Evolutionary conservation across 2,329 filamentous ascomycete genomes (phyloP).

Genomic region (Fusarium odoratissimum): DNA sequence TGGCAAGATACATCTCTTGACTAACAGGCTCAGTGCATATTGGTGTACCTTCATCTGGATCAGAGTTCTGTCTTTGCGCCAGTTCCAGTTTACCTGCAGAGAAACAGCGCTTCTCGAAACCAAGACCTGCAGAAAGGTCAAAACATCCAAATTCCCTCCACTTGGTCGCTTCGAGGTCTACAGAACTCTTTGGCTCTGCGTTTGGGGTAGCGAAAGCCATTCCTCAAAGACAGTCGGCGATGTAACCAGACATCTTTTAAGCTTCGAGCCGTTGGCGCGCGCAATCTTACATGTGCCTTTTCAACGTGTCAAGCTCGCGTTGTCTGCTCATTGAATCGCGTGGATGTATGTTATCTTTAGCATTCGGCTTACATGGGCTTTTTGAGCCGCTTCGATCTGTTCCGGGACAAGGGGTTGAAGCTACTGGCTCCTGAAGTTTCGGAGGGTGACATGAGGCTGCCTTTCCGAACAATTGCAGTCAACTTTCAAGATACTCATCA

Average conservation of each 20-base stretch:
- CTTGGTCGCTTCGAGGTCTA: conserved; percentile 24
- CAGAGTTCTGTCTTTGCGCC: conserved; percentile 17
- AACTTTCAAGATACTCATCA: background rate
- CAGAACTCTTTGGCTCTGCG: background rate
- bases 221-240: conserved; percentile 8
- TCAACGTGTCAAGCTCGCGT: conserved; percentile 32
- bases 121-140: conserved; percentile 32
- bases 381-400: conserved; percentile 16
- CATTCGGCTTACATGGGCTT: background rate
- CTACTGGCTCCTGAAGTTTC: background rate
- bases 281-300: conserved; percentile 14
- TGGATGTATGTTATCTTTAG: conserved; percentile 14
- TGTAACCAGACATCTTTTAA: conserved; percentile 21
- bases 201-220: conserved; percentile 24
- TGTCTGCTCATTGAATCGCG: conserved; percentile 21
- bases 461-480: background rate
- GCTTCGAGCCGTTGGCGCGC: conserved; percentile 19
- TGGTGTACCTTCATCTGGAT: conserved; percentile 7
- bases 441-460: background rate
- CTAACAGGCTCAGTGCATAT: background rate
- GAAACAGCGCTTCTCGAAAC: conserved; percentile 44
- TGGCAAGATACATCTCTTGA: conserved; percentile 22
- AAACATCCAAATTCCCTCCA: conserved; percentile 26
- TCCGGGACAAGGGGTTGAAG: background rate
- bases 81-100: conserved; percentile 24